A percentile compares a stretch with the other conserved stretches of the same genome.
Conservation (phyloP, 768 basidiomycete genomes). For the Saitozyma sp. region DNA sequence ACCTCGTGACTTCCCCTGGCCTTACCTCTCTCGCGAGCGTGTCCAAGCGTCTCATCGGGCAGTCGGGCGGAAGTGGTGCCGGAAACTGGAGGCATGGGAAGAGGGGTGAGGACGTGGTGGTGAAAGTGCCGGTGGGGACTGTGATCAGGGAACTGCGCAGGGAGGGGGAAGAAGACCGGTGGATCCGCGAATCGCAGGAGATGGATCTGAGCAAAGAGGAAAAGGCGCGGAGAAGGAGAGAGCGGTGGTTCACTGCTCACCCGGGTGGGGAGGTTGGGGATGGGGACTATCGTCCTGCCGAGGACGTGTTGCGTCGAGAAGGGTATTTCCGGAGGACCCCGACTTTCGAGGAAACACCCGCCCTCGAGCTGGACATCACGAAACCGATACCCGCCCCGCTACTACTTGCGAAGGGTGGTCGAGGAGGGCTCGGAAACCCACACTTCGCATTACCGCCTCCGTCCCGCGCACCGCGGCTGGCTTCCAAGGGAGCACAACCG, state of each 20-base stretch:
- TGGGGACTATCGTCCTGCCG: conserved; percentile 38
- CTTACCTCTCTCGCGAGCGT: conserved; percentile 77
- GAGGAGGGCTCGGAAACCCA: conserved; percentile 84
- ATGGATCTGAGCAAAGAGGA: conserved; percentile 57
- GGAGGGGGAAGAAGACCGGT: conserved; percentile 64
- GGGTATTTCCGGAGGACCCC: conserved; percentile 26
- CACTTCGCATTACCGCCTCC: conserved; percentile 63
- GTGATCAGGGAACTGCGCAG: conserved; percentile 73
- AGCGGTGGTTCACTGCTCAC: conserved; percentile 36
- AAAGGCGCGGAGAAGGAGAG: conserved; percentile 25
- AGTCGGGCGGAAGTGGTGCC: conserved; percentile 69
- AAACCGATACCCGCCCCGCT: conserved; percentile 32
- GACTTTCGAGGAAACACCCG: conserved; percentile 20
- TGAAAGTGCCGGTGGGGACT: conserved; percentile 86
- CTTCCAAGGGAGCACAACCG: conserved; percentile 50
- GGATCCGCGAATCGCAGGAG: conserved; percentile 70
- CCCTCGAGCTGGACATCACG: conserved; percentile 37
- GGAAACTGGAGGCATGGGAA: conserved; percentile 87
- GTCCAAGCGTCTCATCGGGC: conserved; percentile 66
- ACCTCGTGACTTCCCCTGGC: conserved; percentile 73
- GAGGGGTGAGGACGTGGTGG: conserved; percentile 67
- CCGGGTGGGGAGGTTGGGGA: conserved; percentile 62
- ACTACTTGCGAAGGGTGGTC: conserved; percentile 73
- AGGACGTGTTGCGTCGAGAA: conserved; percentile 32
- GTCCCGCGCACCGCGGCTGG: conserved; percentile 77